phyloP scores from a whole-genome alignment of 768 basidiomycete species.

The Leccinum incarnatum region DNA sequence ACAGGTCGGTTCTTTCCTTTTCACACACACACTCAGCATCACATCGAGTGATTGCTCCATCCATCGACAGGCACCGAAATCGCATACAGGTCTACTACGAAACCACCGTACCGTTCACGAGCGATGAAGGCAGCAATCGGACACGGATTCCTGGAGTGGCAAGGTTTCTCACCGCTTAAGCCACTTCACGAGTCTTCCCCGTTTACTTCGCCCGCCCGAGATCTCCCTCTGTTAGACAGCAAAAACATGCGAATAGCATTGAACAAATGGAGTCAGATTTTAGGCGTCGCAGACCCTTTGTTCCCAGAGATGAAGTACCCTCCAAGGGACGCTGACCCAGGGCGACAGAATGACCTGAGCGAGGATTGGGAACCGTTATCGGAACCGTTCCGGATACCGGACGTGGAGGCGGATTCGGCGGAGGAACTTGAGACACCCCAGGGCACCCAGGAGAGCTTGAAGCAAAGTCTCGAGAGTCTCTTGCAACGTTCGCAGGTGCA shows the following conservation, averaged over 20 bases:
- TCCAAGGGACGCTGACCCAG: conserved; percentile 3
- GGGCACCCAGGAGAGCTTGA: conserved; percentile 18
- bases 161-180: conserved; percentile 30
- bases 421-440: conserved; percentile 6
- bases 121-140: conserved; percentile 30
- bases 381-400: conserved; percentile 8
- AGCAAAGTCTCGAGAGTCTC: conserved; percentile 22
- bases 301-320: conserved; percentile 29
- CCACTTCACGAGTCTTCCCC: conserved; percentile 32
- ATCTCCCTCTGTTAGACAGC: conserved; percentile 17
- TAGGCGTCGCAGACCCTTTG: conserved; percentile 30
- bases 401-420: background rate
- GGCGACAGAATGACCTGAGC: background rate
- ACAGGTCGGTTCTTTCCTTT: conserved; percentile 20
- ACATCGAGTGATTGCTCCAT: background rate
- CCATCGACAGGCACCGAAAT: conserved; percentile 14
- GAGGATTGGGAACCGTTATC: conserved; percentile 28
- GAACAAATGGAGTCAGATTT: conserved; percentile 35
- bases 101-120: conserved; percentile 29
- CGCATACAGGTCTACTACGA: conserved; percentile 20
- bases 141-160: conserved; percentile 32
- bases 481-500: conserved; percentile 11
- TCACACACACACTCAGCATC: background rate
- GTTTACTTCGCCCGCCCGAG: conserved; percentile 17
- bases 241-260: conserved; percentile 30